Percentiles rank a stretch among this genome's conserved stretches.
These are phyloP conservation scores for Eucalyptus tenuipes DNA, from an alignment of 345 rosid genomes.

Conservation along the genomic window DNA sequence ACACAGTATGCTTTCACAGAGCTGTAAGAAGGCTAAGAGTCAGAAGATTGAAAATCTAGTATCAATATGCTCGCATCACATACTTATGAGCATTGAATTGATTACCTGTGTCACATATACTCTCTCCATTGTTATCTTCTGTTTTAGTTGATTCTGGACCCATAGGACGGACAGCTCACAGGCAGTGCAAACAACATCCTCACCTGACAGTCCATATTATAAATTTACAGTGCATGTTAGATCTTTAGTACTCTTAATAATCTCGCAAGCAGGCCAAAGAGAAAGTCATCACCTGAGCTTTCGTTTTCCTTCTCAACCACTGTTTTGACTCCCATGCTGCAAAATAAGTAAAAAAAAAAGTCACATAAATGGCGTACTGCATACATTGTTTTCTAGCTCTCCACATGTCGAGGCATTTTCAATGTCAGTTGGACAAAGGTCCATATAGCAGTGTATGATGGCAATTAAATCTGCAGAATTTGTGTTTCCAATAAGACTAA, in stretches of 20 bases:
- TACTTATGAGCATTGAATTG: neutral
- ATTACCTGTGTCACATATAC: constrained; percentile 43
- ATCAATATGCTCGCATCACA: neutral
- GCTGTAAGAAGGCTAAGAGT: constrained; percentile 5
- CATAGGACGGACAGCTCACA: constrained; percentile 62
- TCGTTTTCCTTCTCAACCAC: constrained; percentile 22
- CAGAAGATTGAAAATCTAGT: neutral
- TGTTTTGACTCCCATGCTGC: constrained; percentile 25
- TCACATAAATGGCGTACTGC: neutral
- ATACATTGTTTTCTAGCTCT: neutral
- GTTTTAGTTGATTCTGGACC: constrained; percentile 53
- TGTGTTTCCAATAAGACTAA: neutral
- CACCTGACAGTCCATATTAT: constrained; percentile 3
- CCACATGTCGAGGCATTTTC: neutral
- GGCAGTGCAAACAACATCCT: constrained; percentile 21
- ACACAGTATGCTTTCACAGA: constrained; percentile 55
- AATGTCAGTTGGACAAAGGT: neutral
- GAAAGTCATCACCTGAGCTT: constrained; percentile 8
- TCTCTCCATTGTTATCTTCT: constrained; percentile 36
- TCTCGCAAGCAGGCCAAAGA: constrained; percentile 46
- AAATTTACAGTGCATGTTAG: neutral
- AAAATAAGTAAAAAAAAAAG: neutral
- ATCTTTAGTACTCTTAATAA: neutral
- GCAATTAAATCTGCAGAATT: neutral
- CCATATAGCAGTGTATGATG: neutral